These are phyloP conservation scores for Ophiocordyceps camponoti-saundersi DNA, from an alignment of 2,329 filamentous ascomycete genomes.

Conservation along the genomic window DNA sequence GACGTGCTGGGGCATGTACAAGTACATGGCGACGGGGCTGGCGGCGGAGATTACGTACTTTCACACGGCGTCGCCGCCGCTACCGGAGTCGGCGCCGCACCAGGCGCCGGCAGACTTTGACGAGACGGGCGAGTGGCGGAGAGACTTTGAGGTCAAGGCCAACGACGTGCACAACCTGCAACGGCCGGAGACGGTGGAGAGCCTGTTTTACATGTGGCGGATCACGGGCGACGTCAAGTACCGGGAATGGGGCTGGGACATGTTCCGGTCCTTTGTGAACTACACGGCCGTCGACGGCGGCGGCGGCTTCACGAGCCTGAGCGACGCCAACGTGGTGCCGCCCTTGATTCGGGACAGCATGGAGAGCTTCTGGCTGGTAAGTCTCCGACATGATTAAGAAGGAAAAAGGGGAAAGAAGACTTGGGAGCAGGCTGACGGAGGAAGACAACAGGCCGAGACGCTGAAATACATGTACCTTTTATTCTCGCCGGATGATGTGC, in stretches of 20 bases:
- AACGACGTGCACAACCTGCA: constrained; percentile 87
- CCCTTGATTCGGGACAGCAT: constrained; percentile 69
- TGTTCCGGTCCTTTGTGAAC: constrained; percentile 84
- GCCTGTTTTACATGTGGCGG: constrained; percentile 94
- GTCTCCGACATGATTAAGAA: too few relatives aligned
- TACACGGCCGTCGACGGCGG: constrained; percentile 65
- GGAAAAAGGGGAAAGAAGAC: not conserved
- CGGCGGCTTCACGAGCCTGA: constrained; percentile 68
- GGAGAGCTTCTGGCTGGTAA: constrained; percentile 96
- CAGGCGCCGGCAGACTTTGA: constrained; percentile 28
- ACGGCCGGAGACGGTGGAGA: constrained; percentile 91
- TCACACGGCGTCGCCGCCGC: constrained; percentile 52
- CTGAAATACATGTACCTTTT: constrained; percentile 95
- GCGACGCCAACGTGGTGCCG: constrained; percentile 56
- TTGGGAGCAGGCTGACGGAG: not conserved
- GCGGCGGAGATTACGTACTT: constrained; percentile 93
- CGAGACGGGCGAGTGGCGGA: constrained; percentile 47
- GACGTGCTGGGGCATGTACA: constrained; percentile 97
- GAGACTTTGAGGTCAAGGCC: constrained; percentile 65
- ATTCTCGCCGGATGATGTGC: constrained; percentile 67
- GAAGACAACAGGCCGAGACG: constrained; percentile 57
- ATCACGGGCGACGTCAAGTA: constrained; percentile 85
- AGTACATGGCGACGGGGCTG: constrained; percentile 75
- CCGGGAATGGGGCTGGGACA: constrained; percentile 94
- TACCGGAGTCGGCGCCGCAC: constrained; percentile 33